Conservation (phyloP, 2,329 filamentous ascomycete genomes). For the Colletotrichum orbiculare region DNA sequence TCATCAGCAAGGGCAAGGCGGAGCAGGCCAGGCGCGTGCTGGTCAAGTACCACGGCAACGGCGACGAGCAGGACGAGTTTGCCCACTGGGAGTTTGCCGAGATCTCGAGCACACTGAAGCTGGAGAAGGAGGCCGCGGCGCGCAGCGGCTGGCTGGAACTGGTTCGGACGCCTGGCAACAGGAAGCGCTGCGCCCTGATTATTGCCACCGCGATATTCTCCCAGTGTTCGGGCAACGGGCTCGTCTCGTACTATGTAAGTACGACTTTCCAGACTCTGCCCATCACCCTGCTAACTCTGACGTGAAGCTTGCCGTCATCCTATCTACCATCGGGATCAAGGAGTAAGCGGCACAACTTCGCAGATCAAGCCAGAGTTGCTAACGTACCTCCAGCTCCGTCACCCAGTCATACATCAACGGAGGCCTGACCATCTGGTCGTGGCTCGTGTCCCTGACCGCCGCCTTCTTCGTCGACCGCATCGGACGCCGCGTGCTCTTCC, state of each 20-base stretch:
- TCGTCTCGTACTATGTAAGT: slow-evolving; percentile 31
- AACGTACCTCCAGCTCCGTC: slow-evolving; percentile 7
- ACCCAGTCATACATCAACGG: slow-evolving; percentile 33
- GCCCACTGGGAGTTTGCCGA: slow-evolving; percentile 37
- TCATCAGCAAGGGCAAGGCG: slow-evolving; percentile 61
- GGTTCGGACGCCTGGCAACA: slow-evolving; percentile 46
- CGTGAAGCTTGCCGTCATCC: slow-evolving; percentile 3
- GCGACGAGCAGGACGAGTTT: slow-evolving; percentile 32
- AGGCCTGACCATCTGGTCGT: slow-evolving; percentile 42
- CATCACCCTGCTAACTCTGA: neutral
- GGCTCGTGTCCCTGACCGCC: slow-evolving; percentile 40
- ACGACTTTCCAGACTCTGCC: neutral
- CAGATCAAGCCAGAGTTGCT: neutral
- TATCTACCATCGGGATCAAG: slow-evolving; percentile 26
- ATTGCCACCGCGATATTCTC: slow-evolving; percentile 49
- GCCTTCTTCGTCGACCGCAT: slow-evolving; percentile 44
- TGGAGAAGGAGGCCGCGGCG: slow-evolving; percentile 51
- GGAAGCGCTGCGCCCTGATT: slow-evolving; percentile 37
- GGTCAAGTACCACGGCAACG: slow-evolving; percentile 46
- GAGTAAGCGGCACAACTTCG: neutral
- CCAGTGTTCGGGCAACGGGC: slow-evolving; percentile 36
- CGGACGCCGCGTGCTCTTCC: slow-evolving; percentile 41
- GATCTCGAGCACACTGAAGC: slow-evolving; percentile 51
- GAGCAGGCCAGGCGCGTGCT: slow-evolving; percentile 63
- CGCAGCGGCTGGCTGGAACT: slow-evolving; percentile 49